Conservation (phyloP, 768 basidiomycete species). For the Lactarius indigo region DNA sequence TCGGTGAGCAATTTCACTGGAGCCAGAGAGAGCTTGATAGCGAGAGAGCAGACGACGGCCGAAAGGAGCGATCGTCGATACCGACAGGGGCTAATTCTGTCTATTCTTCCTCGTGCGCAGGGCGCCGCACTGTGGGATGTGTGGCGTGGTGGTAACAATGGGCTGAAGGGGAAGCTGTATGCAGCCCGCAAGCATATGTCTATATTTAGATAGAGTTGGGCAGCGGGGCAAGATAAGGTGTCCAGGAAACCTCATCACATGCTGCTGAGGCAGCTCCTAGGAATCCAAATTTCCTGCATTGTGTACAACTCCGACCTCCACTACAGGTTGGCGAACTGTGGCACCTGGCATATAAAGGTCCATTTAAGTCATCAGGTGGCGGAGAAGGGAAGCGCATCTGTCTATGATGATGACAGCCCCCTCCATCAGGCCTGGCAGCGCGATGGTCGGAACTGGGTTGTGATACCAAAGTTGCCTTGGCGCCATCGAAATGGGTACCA, state of each 20-base stretch:
- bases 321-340: neutral
- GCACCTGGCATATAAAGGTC: neutral
- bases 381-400: neutral
- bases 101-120: neutral
- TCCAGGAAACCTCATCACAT: conserved; percentile 11
- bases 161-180: neutral
- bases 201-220: conserved; percentile 7
- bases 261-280: neutral
- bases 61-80: neutral
- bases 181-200: neutral
- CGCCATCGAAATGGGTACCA: neutral
- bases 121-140: neutral
- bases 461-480: neutral
- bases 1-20: neutral
- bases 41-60: neutral
- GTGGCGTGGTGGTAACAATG: neutral
- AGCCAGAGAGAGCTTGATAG: conserved; percentile 5
- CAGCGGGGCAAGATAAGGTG: conserved; percentile 3
- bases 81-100: conserved; percentile 13
- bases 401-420: neutral
- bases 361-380: neutral
- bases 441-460: neutral
- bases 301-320: neutral
- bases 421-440: neutral
- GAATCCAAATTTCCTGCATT: neutral